phyloP scores from a whole-genome alignment of 768 basidiomycete species.

The Kwoniella dejecticola region DNA sequence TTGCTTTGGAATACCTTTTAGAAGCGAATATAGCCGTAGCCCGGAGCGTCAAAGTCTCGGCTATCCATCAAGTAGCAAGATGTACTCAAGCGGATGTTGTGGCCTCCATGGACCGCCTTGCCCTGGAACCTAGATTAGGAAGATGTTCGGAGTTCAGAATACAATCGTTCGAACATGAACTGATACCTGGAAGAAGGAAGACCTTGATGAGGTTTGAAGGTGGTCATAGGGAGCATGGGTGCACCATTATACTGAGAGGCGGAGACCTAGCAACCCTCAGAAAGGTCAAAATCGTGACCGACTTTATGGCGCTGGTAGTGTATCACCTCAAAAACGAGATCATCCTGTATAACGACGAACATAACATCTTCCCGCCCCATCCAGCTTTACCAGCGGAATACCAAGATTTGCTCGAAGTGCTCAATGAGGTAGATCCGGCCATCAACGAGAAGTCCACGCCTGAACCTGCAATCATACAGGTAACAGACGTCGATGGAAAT shows the following conservation, averaged over 20 bases:
- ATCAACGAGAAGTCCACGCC: conserved; percentile 56
- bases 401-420: conserved; percentile 32
- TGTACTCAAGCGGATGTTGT: conserved; percentile 95
- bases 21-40: conserved; percentile 87
- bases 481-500: neutral
- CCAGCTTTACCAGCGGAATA: conserved; percentile 29
- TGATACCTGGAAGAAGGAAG: conserved; percentile 92
- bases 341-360: conserved; percentile 56
- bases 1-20: conserved; percentile 83
- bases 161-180: conserved; percentile 89
- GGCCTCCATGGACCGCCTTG: conserved; percentile 91
- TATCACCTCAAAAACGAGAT: conserved; percentile 90
- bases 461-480: conserved; percentile 29
- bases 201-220: conserved; percentile 99
- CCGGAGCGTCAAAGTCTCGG: conserved; percentile 80
- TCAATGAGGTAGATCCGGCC: conserved; percentile 50
- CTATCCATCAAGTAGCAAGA: conserved; percentile 81
- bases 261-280: conserved; percentile 76
- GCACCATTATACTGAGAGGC: conserved; percentile 88
- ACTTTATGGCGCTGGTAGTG: conserved; percentile 88
- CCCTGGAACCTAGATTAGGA: conserved; percentile 82
- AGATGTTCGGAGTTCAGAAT: conserved; percentile 82
- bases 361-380: conserved; percentile 52
- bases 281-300: conserved; percentile 86
- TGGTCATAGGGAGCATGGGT: conserved; percentile 87